Evolutionary conservation across 805 yeast species (phyloP).

Genomic region (Candida nemodendra): DNA sequence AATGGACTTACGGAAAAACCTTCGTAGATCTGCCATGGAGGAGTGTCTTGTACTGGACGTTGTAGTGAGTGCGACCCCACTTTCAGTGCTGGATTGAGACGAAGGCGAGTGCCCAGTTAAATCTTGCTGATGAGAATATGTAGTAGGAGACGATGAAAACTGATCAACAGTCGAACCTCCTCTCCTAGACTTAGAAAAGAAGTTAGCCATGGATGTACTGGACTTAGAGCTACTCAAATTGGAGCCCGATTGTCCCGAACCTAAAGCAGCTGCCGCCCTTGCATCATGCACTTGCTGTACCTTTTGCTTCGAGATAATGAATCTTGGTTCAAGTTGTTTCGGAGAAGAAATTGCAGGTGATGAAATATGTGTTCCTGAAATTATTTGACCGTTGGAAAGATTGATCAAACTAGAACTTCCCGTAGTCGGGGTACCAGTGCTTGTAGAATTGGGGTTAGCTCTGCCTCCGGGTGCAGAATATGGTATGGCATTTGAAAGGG

Average conservation of each 20-base stretch:
- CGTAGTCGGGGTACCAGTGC: conserved; percentile 3
- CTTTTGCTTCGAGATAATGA: conserved; percentile 77
- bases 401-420: conserved; percentile 23
- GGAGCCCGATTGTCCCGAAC: conserved; percentile 2
- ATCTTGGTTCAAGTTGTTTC: conserved; percentile 75
- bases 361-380: conserved; percentile 61
- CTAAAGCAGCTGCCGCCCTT: conserved; percentile 28
- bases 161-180: conserved; percentile 33
- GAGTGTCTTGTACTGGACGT: conserved; percentile 59
- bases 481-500: conserved; percentile 61
- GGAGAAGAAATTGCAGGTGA: conserved; percentile 63
- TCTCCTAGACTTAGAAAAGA: conserved; percentile 48
- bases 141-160: conserved; percentile 31
- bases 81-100: conserved; percentile 31
- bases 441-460: conserved; percentile 28
- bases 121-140: conserved; percentile 34
- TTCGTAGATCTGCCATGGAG: conserved; percentile 74
- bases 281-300: conserved; percentile 56
- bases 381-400: conserved; percentile 55
- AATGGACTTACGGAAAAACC: conserved; percentile 60
- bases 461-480: conserved; percentile 71
- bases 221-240: conserved; percentile 30
- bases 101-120: conserved; percentile 29
- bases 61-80: conserved; percentile 12
- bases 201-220: conserved; percentile 48